Evolutionary conservation across 768 basidiomycete genomes (phyloP).

Genomic region (Cystobasidium onofrii): DNA sequence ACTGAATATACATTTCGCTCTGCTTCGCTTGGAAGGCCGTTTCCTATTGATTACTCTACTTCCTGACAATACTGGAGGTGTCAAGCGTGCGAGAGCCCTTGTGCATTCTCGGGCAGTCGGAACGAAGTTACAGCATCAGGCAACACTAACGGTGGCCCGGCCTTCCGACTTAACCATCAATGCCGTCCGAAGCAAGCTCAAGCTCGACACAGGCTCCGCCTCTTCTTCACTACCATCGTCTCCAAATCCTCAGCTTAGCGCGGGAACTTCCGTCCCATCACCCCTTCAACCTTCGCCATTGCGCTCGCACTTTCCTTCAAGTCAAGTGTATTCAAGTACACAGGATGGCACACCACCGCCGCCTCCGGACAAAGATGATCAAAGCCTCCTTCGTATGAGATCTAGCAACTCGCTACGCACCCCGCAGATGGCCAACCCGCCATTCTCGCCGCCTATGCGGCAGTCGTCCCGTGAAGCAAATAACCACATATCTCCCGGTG

Average conservation of each 20-base stretch:
- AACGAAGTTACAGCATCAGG: slow-evolving; percentile 11
- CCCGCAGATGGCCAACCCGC: background rate
- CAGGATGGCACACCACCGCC: background rate
- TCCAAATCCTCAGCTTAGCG: slow-evolving; percentile 17
- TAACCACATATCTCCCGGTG: background rate
- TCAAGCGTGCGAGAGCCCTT: slow-evolving; percentile 22
- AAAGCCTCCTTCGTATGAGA: background rate
- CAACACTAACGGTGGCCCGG: slow-evolving; percentile 1
- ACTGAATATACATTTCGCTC: slow-evolving; percentile 16
- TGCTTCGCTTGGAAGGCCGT: slow-evolving; percentile 27
- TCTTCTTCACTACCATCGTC: slow-evolving; percentile 12
- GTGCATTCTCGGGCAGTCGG: slow-evolving; percentile 28
- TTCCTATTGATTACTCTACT: slow-evolving; percentile 11
- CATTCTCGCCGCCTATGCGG: background rate
- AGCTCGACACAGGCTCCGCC: slow-evolving; percentile 23
- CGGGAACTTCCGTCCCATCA: background rate
- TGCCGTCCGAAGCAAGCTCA: slow-evolving; percentile 27
- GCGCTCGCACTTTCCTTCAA: background rate
- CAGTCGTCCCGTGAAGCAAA: background rate
- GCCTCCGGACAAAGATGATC: background rate
- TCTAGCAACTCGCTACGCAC: background rate
- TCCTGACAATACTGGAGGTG: slow-evolving; percentile 29
- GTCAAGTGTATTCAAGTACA: no score
- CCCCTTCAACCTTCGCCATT: slow-evolving; percentile 7
- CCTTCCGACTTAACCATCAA: background rate